These are phyloP conservation scores for Penicillium nordicum DNA, from an alignment of 2,329 filamentous ascomycete genomes.

Conservation along the genomic window DNA sequence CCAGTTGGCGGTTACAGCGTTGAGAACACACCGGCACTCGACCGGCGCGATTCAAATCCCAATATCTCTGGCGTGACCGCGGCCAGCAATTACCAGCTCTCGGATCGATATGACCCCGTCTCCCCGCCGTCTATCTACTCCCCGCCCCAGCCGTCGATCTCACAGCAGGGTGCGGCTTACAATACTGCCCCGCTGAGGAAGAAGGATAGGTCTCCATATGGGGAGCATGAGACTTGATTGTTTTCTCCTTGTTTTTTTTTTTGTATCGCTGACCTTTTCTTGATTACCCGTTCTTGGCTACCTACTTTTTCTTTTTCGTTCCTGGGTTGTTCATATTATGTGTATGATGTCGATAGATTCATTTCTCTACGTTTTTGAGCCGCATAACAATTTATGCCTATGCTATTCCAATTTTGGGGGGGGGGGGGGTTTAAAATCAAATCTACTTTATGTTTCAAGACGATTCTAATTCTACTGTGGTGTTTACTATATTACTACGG, in stretches of 20 bases:
- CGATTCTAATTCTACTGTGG: too few relatives aligned
- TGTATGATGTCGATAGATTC: not conserved
- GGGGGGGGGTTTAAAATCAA: not conserved
- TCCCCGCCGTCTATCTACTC: constrained; percentile 70
- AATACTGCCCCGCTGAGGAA: constrained; percentile 1
- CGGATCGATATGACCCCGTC: constrained; percentile 63
- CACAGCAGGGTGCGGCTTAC: not conserved
- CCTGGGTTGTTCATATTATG: constrained; percentile 4
- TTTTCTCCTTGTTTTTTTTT: not conserved
- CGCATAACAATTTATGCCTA: not conserved
- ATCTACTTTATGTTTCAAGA: not conserved
- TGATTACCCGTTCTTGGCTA: not conserved
- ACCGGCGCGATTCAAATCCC: constrained; percentile 59
- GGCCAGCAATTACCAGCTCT: constrained; percentile 15
- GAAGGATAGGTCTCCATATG: constrained; percentile 7
- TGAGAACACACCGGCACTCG: constrained; percentile 56
- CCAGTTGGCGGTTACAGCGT: not conserved
- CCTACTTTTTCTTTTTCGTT: not conserved
- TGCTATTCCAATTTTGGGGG: not conserved
- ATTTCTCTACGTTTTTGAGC: not conserved
- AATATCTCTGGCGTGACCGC: constrained; percentile 62
- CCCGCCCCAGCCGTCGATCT: constrained; percentile 50
- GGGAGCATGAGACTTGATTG: not conserved
- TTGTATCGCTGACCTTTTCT: not conserved
- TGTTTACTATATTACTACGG: too few relatives aligned